Base-by-base conservation (phyloP, 192 early-diverging fungal species). In the Coemansia sp. region DNA sequence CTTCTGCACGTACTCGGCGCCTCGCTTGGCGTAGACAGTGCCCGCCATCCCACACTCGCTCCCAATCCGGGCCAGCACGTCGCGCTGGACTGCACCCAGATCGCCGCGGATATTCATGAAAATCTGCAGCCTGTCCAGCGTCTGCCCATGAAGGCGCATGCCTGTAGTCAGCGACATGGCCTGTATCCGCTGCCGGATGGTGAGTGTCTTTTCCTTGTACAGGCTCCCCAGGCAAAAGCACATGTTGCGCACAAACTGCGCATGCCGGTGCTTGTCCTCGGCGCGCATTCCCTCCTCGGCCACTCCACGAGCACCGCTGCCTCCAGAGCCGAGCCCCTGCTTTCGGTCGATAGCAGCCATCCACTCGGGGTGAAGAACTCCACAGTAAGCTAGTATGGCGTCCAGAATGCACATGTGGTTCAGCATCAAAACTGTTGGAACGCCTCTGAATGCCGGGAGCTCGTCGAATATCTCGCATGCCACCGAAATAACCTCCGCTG, bases 401-500 rank as follows among this genome's bases (percentile, higher is more conserved):
- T 91, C 84, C 2, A 90, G 77, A 3, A 96, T 66, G 24, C 51
- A 49, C 46, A 82, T 77, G 59, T 94, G 88, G 67, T 91, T 95
- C 30, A 94, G 28, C 49, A 88, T 45, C 46, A 88, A 80, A 26
- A 83, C 80, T 1, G 79, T 63, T 5, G 79, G 78, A 48, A 78
- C 76, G 11, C 55, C 19, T 46, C 82, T 80, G 47, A 84, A 84
- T 20, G 84, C 78, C 17, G 85, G 87, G 28, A 87, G 71, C 40
- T 83, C 84, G 45, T 83, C 79, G 40, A 88, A 53, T 3, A 88
- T 65, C 71, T 89, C 84, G 39, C 83, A 83, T 5, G 87, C 85
- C 1, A 91, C 84, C 22, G 87, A 86, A n/a, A 97, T 64, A 1
- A 93, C 79, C 64, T 98, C 95, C 3, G 93, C 93, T 27, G 94